Base-by-base conservation (phyloP, 805 yeast genomes). In the Metschnikowia noctiluminum region DNA sequence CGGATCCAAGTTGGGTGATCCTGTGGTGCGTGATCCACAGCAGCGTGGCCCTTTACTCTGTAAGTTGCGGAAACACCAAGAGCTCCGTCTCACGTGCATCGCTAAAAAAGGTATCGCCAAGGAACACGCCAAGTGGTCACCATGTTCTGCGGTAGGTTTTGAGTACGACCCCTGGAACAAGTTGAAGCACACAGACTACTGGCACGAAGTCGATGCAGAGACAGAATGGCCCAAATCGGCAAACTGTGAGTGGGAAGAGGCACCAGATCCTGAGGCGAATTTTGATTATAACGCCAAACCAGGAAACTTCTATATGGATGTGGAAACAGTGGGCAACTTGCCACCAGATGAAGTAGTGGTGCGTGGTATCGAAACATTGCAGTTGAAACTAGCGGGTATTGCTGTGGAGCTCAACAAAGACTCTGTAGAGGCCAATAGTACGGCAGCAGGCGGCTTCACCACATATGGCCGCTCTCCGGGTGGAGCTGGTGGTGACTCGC, bases 151-250 rank as follows among this genome's bases (percentile, higher is more conserved):
- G 21, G 80, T 92, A 47, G 97, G 96, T 15, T 92, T 92, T 61
- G 99, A 92, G 68, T 92, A 92, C 63, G 99, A 92, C 62, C 99
- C 99, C n/a, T 92, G 96, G 95, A 94, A 94, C 70, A 94, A 92
- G 70, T 77, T 94, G 61, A 85, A 87, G 64, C 99, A 94, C 66
- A 94, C 99, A 0, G 96, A 90, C 60, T 88, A 80, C 63, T 94
- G 99, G 99, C 89, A 86, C 65, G 99, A 94, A 70, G 92, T 84
- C 53, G 87, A 83, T 63, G 86, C 88, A 32, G 89, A 81, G 36
- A 80, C 76, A 40, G 99, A 94, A 73, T 94, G 99, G 99, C 99
- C 99, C 35, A 78, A 78, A 54, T 80, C 89, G 38, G 80, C 80
- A 55, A 92, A 94, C 69, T 82, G 95, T 57, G 96, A 89, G 61